Base-by-base conservation (phyloP, 2,329 filamentous ascomycete species). In the Coniochaeta sp. region DNA sequence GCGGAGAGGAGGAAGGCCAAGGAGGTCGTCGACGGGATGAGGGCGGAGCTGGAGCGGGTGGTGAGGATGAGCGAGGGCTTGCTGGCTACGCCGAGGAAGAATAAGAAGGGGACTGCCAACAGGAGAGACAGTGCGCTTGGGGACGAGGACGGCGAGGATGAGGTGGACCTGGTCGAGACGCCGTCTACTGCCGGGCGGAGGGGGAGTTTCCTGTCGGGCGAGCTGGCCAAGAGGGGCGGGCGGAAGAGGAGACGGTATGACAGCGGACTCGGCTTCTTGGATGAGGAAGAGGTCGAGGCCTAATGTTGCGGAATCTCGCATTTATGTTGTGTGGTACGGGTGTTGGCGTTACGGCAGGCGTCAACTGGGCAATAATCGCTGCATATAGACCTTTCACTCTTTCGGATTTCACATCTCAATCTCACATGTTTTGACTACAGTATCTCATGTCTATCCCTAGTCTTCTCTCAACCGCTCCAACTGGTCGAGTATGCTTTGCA, bases 231-330 rank as follows among this genome's bases (percentile, higher is more conserved):
- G 55, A 69, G 69, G 24, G 67, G 67, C 0, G 28, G 68, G 28
- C 74, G 63, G 64, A 82, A 77, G 72, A 73, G 74, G 61, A 76
- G 80, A 61, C 74, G 77, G 60, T 77, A 79, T 63, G 83, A 86
- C 67, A 84, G 81, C 59, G 83, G 82, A 0, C 66, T 86, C 57
- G 81, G 81, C 0, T 72, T 86, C 26, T 63, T 84, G 68, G 81
- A 82, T 30, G 82, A 85, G 66, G 81, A 83, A 38, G 78, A 79
- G 59, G 69, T 74, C 19, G 73, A 74, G n/a, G 47, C 36, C 73
- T 26, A 38, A 40, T 36, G 47, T 22, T 19, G 8, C 9, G 7
- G 10, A 34, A 65, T 71, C 42, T 72, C 14, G 34, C n/a, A n/a
- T 10, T 28, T 55, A 5, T 44, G 19, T 14, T 32, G 38, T 36